Base-by-base conservation (phyloP, 108 stramenopile species). In the Parmales sp. region DNA sequence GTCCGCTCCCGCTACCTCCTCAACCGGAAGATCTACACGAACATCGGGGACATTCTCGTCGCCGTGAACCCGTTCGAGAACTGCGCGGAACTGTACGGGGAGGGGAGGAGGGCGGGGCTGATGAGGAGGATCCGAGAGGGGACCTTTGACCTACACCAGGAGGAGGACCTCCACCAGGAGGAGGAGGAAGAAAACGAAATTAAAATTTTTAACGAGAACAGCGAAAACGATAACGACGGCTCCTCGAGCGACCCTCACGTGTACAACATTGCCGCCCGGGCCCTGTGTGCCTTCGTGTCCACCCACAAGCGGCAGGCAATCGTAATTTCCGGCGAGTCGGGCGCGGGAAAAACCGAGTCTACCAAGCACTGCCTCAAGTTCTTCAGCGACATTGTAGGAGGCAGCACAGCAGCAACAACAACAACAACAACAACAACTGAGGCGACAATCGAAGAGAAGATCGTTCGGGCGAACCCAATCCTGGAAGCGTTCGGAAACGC, bases 401-500 rank as follows among this genome's bases (percentile, higher is more conserved):
- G 19, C 19, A 48, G 46, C 46, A 48, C 22, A 23, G 46, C 11
- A 23, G 46, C 11, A 48, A 13, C 23, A 4, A 13, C 22, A n/a
- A n/a, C n/a, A n/a, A n/a, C n/a, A n/a, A n/a, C n/a, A n/a, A n/a
- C n/a, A n/a, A n/a, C n/a, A n/a, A n/a, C n/a, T n/a, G n/a, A n/a
- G n/a, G n/a, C n/a, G 18, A 50, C 49, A 50, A 50, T n/a, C 6
- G 6, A 6, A 6, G 6, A 34, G 29, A 11, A 34, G 3, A 92
- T 94, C 36, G 71, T 97, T 41, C 88, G 89, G 70, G 87, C 88
- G 44, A 98, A 98, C 74, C 97, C 97, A 0, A 92, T 98, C 48
- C 70, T 96, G 20, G 97, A 98, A 83, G 86, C 90, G 23, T 96
- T 98, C 78, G 97, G 97, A n/a, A 98, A 98, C 72, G 97, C 97